A percentile compares a stretch with the other conserved stretches of the same genome.
Evolutionary conservation across 2,329 filamentous ascomycete genomes (phyloP).

Genomic region (Pseudogymnoascus sp.): DNA sequence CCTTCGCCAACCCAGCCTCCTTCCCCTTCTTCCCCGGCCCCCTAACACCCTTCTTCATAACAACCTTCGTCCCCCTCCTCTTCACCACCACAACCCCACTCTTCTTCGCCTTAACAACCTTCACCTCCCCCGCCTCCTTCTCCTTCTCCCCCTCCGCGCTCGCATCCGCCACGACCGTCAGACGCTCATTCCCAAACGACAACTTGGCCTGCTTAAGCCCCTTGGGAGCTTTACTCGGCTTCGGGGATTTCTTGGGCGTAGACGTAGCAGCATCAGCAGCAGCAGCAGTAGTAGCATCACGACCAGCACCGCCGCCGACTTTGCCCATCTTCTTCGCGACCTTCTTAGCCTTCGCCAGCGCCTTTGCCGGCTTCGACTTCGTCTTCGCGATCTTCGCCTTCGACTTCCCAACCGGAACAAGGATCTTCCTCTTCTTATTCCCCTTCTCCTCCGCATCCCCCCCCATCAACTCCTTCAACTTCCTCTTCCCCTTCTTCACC

Average conservation of each 20-base stretch:
- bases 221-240: not conserved
- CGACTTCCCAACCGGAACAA: not conserved
- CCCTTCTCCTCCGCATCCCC: not conserved
- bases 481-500: not conserved
- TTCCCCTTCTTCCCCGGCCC: not conserved
- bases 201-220: not conserved
- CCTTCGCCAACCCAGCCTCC: not conserved
- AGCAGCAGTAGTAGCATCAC: not conserved
- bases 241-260: not conserved
- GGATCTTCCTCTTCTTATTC: not conserved
- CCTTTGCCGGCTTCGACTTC: not conserved
- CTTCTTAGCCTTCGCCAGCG: not conserved
- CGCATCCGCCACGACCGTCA: not conserved
- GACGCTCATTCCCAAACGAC: not conserved
- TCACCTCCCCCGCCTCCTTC: not conserved
- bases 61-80: not conserved
- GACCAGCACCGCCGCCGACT: too few relatives aligned
- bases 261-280: not conserved
- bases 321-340: not conserved
- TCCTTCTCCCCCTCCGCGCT: not conserved
- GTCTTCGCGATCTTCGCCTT: not conserved
- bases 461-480: not conserved
- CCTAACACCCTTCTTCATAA: conserved; percentile 1
- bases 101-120: not conserved
- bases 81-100: not conserved